These are phyloP conservation scores for Gossypium trilobum DNA, from an alignment of 441 rosid species.

Conservation along the genomic window DNA sequence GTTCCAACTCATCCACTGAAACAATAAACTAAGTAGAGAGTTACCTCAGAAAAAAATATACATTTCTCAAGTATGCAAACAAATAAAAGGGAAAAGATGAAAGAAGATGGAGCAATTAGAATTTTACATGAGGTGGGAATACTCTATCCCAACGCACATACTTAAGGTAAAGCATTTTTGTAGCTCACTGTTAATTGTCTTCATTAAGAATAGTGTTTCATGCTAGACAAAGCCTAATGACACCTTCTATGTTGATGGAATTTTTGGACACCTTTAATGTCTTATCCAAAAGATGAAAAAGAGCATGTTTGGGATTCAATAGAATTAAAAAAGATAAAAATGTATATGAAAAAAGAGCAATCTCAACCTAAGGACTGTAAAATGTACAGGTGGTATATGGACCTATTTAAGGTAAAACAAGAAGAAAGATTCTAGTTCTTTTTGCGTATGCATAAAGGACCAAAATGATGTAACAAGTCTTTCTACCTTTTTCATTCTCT, in stretches of 20 bases:
- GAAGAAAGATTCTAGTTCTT: background rate
- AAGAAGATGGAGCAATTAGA: background rate
- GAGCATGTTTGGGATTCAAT: background rate
- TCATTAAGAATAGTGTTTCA: background rate
- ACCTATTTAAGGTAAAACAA: background rate
- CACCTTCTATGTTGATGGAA: background rate
- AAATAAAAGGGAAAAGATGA: background rate
- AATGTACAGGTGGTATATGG: background rate
- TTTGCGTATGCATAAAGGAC: background rate
- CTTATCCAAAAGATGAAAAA: background rate
- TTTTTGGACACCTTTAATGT: background rate
- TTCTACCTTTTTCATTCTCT: conserved; percentile 59
- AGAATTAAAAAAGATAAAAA: too few species aligned
- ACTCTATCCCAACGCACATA: background rate
- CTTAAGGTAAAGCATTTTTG: conserved; percentile 1
- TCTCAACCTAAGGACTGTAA: background rate
- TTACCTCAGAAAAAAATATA: conserved; percentile 5
- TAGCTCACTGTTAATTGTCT: background rate
- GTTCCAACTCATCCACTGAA: conserved; percentile 78
- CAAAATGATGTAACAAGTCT: background rate
- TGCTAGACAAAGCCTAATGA: background rate
- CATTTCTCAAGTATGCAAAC: background rate
- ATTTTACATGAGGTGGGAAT: background rate
- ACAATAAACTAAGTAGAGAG: conserved; percentile 12
- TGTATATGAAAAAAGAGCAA: too few species aligned